phyloP scores from a whole-genome alignment of 805 yeast genomes.

The Pichia paraexigua region DNA sequence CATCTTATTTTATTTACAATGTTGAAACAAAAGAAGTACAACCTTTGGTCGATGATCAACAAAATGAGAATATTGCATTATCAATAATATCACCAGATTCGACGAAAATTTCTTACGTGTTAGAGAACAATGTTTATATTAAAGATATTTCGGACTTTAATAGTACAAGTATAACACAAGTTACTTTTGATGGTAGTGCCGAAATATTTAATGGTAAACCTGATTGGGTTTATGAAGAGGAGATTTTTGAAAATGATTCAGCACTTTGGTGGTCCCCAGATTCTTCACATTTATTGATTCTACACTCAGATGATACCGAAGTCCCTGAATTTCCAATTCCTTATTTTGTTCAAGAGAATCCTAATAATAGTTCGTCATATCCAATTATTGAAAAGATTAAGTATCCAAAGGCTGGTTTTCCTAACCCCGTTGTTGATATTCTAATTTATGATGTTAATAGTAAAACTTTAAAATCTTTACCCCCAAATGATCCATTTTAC shows the following conservation, averaged over 20 bases:
- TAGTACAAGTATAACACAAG: constrained; percentile 30
- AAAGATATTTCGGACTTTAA: constrained; percentile 28
- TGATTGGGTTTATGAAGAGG: constrained; percentile 94
- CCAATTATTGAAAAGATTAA: constrained; percentile 56
- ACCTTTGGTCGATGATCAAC: constrained; percentile 12
- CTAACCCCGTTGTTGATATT: constrained; percentile 61
- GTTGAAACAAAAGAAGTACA: constrained; percentile 25
- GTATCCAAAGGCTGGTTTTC: constrained; percentile 79
- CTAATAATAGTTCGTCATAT: constrained; percentile 32
- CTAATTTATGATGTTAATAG: constrained; percentile 35
- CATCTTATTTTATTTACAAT: constrained; percentile 55
- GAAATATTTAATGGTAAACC: constrained; percentile 80
- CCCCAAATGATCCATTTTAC: constrained; percentile 32
- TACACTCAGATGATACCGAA: constrained; percentile 62
- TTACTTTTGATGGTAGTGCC: constrained; percentile 65
- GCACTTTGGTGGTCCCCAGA: constrained; percentile 86
- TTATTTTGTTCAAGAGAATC: constrained; percentile 52
- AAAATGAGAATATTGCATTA: constrained; percentile 29
- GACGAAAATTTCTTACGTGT: constrained; percentile 52
- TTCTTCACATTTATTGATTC: constrained; percentile 55
- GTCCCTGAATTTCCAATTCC: constrained; percentile 72
- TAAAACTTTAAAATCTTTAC: constrained; percentile 17
- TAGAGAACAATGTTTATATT: constrained; percentile 61
- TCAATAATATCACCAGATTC: constrained; percentile 77
- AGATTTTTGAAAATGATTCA: constrained; percentile 60